Percentiles rank a stretch among this genome's conserved stretches.
These are phyloP conservation scores for Gaillardinia entomophila DNA, from an alignment of 805 yeast species.

Conservation along the genomic window DNA sequence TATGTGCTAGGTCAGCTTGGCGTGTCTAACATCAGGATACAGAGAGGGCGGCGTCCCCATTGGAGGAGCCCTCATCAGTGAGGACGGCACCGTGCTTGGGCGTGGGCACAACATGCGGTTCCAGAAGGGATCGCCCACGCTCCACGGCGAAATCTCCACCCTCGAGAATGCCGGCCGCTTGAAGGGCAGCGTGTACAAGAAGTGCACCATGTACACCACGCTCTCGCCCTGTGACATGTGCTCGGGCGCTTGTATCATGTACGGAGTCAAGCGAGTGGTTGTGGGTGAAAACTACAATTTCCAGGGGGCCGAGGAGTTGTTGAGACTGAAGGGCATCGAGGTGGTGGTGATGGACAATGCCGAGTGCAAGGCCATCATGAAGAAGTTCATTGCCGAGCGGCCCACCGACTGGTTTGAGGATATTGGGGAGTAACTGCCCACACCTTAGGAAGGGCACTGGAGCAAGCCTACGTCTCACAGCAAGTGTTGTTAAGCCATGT, in stretches of 20 bases:
- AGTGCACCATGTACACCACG: slow-evolving; percentile 88
- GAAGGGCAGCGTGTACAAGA: slow-evolving; percentile 69
- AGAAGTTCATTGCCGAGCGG: slow-evolving; percentile 66
- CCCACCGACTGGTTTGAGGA: slow-evolving; percentile 83
- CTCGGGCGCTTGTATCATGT: slow-evolving; percentile 85
- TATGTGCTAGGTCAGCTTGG: too few species aligned
- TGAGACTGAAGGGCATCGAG: slow-evolving; percentile 64
- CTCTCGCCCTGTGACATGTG: slow-evolving; percentile 95
- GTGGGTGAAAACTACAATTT: slow-evolving; percentile 85
- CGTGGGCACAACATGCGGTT: slow-evolving; percentile 88
- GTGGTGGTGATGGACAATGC: slow-evolving; percentile 55
- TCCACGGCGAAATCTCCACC: slow-evolving; percentile 91
- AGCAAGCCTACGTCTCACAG: too few species aligned
- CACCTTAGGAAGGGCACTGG: too few species aligned
- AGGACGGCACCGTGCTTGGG: slow-evolving; percentile 78
- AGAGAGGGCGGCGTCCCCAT: slow-evolving; percentile 91
- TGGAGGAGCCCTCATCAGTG: slow-evolving; percentile 67
- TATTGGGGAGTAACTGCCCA: slow-evolving; percentile 47
- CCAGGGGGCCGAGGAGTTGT: slow-evolving; percentile 75
- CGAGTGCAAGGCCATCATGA: slow-evolving; percentile 69
- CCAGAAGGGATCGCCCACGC: slow-evolving; percentile 75
- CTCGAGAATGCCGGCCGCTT: slow-evolving; percentile 89
- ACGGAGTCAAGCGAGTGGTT: slow-evolving; percentile 83
- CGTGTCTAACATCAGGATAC: slow-evolving; percentile 43
- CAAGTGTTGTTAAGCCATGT: too few species aligned